Conservation (phyloP, 345 rosid genomes). For the Eucalyptus caleyi region DNA sequence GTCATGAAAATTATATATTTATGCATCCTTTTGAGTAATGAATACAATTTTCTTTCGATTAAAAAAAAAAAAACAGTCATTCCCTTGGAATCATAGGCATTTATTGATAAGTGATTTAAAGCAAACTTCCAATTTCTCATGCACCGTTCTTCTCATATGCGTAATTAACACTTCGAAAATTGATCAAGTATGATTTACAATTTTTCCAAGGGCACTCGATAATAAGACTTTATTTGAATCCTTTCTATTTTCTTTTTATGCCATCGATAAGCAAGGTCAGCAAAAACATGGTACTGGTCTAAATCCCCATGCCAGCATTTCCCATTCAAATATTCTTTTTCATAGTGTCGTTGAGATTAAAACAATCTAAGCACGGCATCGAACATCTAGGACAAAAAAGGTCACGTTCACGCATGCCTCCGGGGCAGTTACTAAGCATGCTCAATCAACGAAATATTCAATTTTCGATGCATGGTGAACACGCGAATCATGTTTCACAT, state of each 20-base stretch:
- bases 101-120: background rate
- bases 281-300: background rate
- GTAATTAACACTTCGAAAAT: background rate
- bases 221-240: background rate
- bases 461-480: background rate
- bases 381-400: background rate
- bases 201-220: background rate
- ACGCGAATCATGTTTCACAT: background rate
- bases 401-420: background rate
- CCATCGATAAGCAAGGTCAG: background rate
- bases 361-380: background rate
- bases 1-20: too few species aligned
- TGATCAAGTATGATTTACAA: background rate
- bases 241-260: rapidly evolving
- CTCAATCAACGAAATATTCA: background rate
- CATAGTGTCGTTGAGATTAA: rapidly evolving
- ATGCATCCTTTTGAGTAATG: rapidly evolving
- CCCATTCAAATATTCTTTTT: background rate
- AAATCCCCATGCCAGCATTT: background rate
- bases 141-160: rapidly evolving
- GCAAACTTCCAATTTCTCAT: background rate
- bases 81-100: background rate
- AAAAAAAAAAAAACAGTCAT: background rate
- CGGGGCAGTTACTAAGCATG: background rate
- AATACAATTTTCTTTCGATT: too few species aligned